Base-by-base conservation (phyloP, 768 basidiomycete species). In the Suillus alpinus region DNA sequence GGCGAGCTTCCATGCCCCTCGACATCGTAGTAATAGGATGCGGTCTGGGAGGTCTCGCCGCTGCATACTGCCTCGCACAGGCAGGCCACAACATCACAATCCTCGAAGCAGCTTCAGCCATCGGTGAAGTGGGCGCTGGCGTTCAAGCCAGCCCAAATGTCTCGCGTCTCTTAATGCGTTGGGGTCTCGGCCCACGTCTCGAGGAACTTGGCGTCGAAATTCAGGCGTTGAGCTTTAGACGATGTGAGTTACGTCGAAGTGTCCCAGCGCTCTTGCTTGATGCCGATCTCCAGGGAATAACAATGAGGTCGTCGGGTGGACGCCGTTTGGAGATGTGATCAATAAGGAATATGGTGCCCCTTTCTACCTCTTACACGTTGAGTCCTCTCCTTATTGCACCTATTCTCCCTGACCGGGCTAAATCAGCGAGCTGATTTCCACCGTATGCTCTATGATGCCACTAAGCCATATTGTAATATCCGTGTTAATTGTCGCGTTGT, bases 61-160 rank as follows among this genome's bases (percentile, higher is more conserved):
- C 80, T 2, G 83, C 81, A 13, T 79, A 75, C 67, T 71, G 72
- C 40, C 74, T 84, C 13, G 80, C 80, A 6, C 73, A 74, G 23
- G 77, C 78, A 0, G 83, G 83, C 1, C 83, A 84, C 66, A 76
- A 66, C 2, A 75, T 84, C 58, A 83, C 80, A 26, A 71, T 84
- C 52, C 69, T 84, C 31, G 83, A 84, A 64, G 64, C 66, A n/a
- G 80, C 82, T 0, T 51, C 65, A 0, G 62, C 64, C 4, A 70
- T 81, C 14, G 64, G 79, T 1, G 81, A 83, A 57, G 75, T 81
- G 8, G 82, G 83, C 4, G 83, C 83, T 4, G 83, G 83, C 8
- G 83, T 85, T 40, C 83, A 84, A 66, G 67, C 81, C 57, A 66
- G 65, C 29, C 73, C 75, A 13, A 82, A 83, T 63, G 50, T 83